These are phyloP conservation scores for Pleurotus ostreatus DNA, from an alignment of 768 basidiomycete species.

Conservation along the genomic window DNA sequence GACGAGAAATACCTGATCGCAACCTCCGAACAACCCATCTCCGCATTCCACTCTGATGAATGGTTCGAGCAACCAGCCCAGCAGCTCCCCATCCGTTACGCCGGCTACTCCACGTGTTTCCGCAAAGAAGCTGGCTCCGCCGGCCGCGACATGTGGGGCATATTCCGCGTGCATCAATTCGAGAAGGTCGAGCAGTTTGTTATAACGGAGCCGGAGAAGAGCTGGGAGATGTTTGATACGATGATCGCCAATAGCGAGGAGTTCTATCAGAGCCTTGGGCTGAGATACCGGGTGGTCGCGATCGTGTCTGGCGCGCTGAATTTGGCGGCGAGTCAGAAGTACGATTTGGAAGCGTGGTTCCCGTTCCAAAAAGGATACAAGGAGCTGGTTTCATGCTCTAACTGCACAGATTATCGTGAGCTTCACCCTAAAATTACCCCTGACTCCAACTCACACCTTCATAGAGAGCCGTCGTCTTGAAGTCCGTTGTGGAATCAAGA, in stretches of 20 bases:
- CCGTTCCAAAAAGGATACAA: slow-evolving; percentile 96
- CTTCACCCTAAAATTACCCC: slow-evolving; percentile 12
- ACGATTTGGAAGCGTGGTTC: slow-evolving; percentile 98
- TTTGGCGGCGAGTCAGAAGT: slow-evolving; percentile 95
- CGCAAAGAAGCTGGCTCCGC: slow-evolving; percentile 98
- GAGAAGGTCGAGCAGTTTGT: slow-evolving; percentile 99
- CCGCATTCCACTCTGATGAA: slow-evolving; percentile 91
- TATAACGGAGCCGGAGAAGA: slow-evolving; percentile 91
- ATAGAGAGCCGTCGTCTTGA: slow-evolving; percentile 91
- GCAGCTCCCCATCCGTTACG: slow-evolving; percentile 90
- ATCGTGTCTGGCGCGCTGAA: slow-evolving; percentile 98
- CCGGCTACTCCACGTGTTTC: slow-evolving; percentile 94
- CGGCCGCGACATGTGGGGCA: slow-evolving; percentile 98
- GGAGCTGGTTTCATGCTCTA: slow-evolving; percentile 96
- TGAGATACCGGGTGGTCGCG: slow-evolving; percentile 89
- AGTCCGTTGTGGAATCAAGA: slow-evolving; percentile 88
- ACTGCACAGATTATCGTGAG: slow-evolving; percentile 99
- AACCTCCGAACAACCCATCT: slow-evolving; percentile 98
- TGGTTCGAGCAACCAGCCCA: slow-evolving; percentile 94
- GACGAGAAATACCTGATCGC: slow-evolving; percentile 99
- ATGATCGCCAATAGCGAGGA: slow-evolving; percentile 90
- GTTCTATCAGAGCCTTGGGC: slow-evolving; percentile 92
- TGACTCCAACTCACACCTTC: not conserved
- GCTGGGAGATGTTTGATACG: slow-evolving; percentile 88
- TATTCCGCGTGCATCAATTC: slow-evolving; percentile 99